Conservation (phyloP, 257 asterid species). For the Eucommia ulmoides region DNA sequence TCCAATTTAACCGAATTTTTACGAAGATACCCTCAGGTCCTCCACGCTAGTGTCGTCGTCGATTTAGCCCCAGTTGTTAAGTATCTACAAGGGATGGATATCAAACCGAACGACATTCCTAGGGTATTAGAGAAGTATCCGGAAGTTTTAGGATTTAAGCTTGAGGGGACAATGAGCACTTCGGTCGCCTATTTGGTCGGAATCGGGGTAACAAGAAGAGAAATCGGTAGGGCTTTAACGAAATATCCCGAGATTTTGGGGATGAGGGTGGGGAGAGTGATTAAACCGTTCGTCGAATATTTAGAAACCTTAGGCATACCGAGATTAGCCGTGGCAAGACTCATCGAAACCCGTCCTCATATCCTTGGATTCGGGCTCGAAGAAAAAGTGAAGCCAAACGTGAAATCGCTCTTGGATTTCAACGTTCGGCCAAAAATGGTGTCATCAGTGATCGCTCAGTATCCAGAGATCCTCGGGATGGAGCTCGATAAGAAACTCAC, state of each 20-base stretch:
- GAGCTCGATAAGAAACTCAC: conserved; percentile 41
- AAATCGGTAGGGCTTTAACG: conserved; percentile 69
- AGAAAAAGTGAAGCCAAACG: conserved; percentile 64
- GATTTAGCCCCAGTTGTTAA: conserved; percentile 89
- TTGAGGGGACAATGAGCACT: conserved; percentile 97
- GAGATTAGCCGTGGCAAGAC: conserved; percentile 60
- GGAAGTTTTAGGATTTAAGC: conserved; percentile 84
- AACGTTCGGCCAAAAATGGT: conserved; percentile 49
- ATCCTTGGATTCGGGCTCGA: conserved; percentile 79
- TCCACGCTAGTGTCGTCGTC: conserved; percentile 91
- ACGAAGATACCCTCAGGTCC: conserved; percentile 86
- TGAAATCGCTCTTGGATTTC: conserved; percentile 43
- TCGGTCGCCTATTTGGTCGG: conserved; percentile 96
- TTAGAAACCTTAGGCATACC: conserved; percentile 74
- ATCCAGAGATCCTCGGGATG: conserved; percentile 78
- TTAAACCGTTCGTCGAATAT: conserved; percentile 88
- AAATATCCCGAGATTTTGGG: conserved; percentile 83
- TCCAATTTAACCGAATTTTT: conserved; percentile 70
- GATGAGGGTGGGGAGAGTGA: conserved; percentile 90
- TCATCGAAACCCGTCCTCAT: conserved; percentile 73
- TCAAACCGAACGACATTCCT: conserved; percentile 75
- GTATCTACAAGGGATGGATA: conserved; percentile 95
- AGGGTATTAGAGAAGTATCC: conserved; percentile 79
- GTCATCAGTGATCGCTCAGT: conserved; percentile 66
- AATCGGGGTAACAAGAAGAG: conserved; percentile 89